Evolutionary conservation across 345 rosid genomes (phyloP).

Genomic region (Arabidopsis suecica): DNA sequence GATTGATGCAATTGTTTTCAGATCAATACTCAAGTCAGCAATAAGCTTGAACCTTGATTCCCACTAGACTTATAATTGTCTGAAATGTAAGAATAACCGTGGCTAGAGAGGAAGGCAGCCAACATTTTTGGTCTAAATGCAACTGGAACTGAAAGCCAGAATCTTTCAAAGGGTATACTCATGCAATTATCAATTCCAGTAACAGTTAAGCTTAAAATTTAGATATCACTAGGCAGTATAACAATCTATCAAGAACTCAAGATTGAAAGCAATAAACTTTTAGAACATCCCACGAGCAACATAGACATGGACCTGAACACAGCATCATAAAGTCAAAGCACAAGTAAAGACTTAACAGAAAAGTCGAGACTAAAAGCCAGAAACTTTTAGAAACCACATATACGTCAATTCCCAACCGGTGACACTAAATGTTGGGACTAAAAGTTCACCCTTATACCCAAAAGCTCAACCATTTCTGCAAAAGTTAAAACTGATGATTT

Average conservation of each 20-base stretch:
- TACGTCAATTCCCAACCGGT: neutral
- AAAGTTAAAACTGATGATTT: slow-evolving; percentile 27
- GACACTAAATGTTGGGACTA: neutral
- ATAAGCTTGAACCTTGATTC: slow-evolving; percentile 15
- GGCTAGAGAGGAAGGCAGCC: slow-evolving; percentile 1
- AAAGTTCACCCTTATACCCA: slow-evolving; percentile 26
- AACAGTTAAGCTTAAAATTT: neutral
- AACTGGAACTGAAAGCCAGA: slow-evolving; percentile 11
- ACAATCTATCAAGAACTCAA: slow-evolving; percentile 20
- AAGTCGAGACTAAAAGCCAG: neutral
- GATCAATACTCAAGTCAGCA: slow-evolving; percentile 1
- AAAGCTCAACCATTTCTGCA: slow-evolving; percentile 51
- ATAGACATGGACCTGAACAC: slow-evolving; percentile 7
- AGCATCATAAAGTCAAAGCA: slow-evolving; percentile 38
- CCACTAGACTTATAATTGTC: neutral
- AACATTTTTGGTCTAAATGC: slow-evolving; percentile 2
- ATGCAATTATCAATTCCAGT: neutral
- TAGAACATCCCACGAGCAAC: neutral
- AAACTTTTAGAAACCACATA: slow-evolving; percentile 21
- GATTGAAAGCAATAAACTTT: slow-evolving; percentile 17
- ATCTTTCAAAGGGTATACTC: neutral
- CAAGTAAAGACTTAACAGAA: neutral
- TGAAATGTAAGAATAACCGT: neutral
- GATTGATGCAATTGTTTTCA: slow-evolving; percentile 5
- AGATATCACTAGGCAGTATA: slow-evolving; percentile 2